Conservation (phyloP, 2,329 filamentous ascomycete species). For the Dactylella cylindrospora region DNA sequence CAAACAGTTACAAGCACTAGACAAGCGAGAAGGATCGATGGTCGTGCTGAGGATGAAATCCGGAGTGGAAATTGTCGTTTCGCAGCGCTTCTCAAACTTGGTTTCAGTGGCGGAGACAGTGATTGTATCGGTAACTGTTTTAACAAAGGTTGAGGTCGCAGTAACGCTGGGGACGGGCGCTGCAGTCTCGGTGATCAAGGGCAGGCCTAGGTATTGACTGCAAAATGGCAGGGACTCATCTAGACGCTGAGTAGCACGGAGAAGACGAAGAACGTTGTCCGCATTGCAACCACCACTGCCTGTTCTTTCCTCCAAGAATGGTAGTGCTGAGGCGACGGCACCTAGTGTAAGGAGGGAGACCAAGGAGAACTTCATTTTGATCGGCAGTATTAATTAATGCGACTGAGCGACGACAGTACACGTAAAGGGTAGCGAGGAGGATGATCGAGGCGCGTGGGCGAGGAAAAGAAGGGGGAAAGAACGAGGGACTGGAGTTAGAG, state of each 20-base stretch:
- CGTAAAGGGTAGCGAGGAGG: not conserved
- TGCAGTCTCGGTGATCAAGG: slow-evolving; percentile 10
- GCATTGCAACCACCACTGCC: slow-evolving; percentile 29
- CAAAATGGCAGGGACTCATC: slow-evolving; percentile 29
- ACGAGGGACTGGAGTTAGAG: not conserved
- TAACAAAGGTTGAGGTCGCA: too few relatives aligned
- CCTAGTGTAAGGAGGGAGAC: slow-evolving; percentile 28
- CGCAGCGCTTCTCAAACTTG: slow-evolving; percentile 23
- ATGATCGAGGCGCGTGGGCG: not conserved
- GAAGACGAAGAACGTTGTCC: slow-evolving; percentile 31
- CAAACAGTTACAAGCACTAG: slow-evolving; percentile 31
- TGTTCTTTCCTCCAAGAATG: slow-evolving; percentile 17
- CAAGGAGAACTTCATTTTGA: slow-evolving; percentile 26
- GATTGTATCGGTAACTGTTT: slow-evolving; percentile 16
- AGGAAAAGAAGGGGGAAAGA: not conserved
- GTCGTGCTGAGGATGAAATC: slow-evolving; percentile 9
- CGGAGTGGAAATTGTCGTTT: slow-evolving; percentile 8
- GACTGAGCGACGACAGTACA: not conserved
- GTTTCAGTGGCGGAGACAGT: slow-evolving; percentile 17
- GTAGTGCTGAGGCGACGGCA: slow-evolving; percentile 20
- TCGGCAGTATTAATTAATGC: not conserved
- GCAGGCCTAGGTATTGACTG: slow-evolving; percentile 25
- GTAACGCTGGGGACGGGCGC: not conserved
- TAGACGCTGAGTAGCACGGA: slow-evolving; percentile 15
- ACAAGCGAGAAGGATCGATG: slow-evolving; percentile 21